Conservation (phyloP, 225 moss, liverwort and hornwort genomes). For the Climacium dendroides region DNA sequence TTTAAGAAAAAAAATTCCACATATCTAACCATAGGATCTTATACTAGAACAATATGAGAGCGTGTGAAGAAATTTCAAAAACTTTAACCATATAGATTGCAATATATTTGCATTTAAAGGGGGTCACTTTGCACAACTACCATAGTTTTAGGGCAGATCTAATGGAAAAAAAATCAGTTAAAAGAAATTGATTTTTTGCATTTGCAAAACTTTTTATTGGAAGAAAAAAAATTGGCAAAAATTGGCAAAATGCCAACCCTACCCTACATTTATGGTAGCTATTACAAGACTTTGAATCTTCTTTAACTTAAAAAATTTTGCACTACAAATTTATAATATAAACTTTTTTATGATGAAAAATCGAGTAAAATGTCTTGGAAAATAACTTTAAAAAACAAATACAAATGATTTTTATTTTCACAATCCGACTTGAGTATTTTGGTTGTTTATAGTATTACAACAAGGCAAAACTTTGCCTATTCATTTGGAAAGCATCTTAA, state of each 20-base stretch:
- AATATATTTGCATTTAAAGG: neutral
- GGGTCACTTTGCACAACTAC: accelerated
- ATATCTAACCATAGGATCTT: neutral
- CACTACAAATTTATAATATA: neutral
- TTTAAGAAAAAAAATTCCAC: neutral
- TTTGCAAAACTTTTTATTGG: too few relatives aligned
- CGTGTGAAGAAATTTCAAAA: neutral
- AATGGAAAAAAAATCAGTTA: too few relatives aligned
- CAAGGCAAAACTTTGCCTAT: neutral
- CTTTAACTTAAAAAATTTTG: neutral
- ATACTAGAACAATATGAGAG: neutral
- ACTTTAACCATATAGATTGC: neutral
- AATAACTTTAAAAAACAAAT: neutral
- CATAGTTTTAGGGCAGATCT: too few relatives aligned
- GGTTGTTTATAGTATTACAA: neutral
- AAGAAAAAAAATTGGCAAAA: too few relatives aligned
- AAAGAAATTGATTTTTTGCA: too few relatives aligned
- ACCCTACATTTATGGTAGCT: too few relatives aligned
- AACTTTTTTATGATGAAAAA: neutral
- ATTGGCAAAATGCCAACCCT: too few relatives aligned
- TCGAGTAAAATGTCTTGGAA: accelerated
- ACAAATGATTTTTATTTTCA: neutral
- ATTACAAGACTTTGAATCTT: neutral
- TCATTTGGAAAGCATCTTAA: too few relatives aligned
- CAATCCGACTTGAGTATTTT: neutral